These are phyloP conservation scores for Tulasnella sp. DNA, from an alignment of 768 basidiomycete species.

Conservation along the genomic window DNA sequence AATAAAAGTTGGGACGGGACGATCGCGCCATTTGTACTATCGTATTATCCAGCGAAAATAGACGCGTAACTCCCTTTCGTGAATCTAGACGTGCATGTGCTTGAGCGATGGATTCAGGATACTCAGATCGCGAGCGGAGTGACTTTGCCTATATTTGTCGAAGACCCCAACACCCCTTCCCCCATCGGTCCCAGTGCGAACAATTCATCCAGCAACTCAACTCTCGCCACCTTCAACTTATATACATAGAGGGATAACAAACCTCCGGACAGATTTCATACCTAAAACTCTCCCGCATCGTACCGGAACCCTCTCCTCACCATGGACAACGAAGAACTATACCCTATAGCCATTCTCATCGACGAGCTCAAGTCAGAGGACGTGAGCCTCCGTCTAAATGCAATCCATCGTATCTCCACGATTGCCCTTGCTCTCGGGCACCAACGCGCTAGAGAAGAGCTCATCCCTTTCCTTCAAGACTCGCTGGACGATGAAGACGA, in stretches of 20 bases:
- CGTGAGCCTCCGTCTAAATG: conserved; percentile 89
- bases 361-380: conserved; percentile 98
- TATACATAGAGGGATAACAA: not conserved
- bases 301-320: not conserved
- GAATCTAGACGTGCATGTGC: not conserved
- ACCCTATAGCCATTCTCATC: conserved; percentile 93
- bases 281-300: not conserved
- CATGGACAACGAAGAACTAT: conserved; percentile 46
- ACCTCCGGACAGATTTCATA: not conserved
- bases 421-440: conserved; percentile 95
- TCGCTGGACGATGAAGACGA: conserved; percentile 99
- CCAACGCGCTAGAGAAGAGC: conserved; percentile 88
- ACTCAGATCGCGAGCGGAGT: not conserved
- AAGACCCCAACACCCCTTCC: not conserved
- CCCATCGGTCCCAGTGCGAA: not conserved
- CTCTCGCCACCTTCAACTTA: not conserved
- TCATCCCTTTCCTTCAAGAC: conserved; percentile 95
- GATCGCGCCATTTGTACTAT: not conserved
- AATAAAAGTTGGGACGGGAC: not conserved
- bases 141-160: not conserved
- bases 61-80: not conserved
- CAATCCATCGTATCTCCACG: conserved; percentile 94
- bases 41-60: not conserved
- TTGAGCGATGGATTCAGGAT: not conserved
- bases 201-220: not conserved